Evolutionary conservation across 2,329 filamentous ascomycete species (phyloP), one percentile per base, ranked within the genome.

Genomic region (Cercospora canescens): DNA sequence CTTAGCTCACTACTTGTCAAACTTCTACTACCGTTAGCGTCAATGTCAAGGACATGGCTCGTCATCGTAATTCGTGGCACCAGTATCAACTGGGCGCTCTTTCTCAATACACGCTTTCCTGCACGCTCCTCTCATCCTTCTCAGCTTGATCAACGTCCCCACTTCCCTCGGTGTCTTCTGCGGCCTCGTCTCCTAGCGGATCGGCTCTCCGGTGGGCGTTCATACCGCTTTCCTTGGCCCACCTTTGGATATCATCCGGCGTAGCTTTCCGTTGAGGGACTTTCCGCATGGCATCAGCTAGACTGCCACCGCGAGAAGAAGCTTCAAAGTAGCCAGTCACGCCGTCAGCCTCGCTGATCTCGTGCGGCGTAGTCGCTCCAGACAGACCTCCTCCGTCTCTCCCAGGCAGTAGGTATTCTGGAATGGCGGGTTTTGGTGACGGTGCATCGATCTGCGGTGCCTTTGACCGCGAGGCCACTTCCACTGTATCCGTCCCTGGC

Each of bases 211-310:
- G 76, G 1, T 81, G 81, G 2, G 67, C 70, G 0, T 80, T 79
- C 81, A 85, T 84, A 1, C 83, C 83, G 32, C 80, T 82, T 69
- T 84, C 80, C 18, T 76, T 74, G 58, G 78, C 78, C 82, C 82
- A 84, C 16, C 71, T 72, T 68, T 78, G 72, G 28, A 78, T 72
- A 39, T 79, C 76, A 37, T 78, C 70, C 12, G 68, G 69, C 7
- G 76, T 79, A 0, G 77, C 70, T 61, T 79, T 80, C 59, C 88
- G 83, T 74, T 86, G 85, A n/a, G 78, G 79, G 41, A 70, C 70
- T 61, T 74, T 74, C 62, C 74, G 73, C 57, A 74, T 68, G 7
- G 70, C 65, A 70, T 84, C 48, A 35, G 67, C 56, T n/a, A 67
- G n/a, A 63, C 52, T 63, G 32, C 61, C 58, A 39, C 86, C 72